Percentiles rank a stretch among this genome's conserved stretches.
phyloP scores from a whole-genome alignment of 441 rosid species.

The Kokia cookei region DNA sequence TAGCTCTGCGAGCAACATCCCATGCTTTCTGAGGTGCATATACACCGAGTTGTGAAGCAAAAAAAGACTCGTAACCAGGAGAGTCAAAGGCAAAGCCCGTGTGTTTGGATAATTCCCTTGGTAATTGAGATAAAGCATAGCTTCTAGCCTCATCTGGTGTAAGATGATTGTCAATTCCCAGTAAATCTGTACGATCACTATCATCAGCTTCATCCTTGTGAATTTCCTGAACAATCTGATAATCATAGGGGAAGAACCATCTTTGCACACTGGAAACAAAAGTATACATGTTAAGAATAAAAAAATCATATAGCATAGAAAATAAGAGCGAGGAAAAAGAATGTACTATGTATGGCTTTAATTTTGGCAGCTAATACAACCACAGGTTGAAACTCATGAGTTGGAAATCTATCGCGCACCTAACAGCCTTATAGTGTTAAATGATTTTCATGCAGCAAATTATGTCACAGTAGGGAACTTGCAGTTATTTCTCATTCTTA shows the following conservation, averaged over 20 bases:
- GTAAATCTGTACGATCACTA: constrained; percentile 33
- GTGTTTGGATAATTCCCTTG: constrained; percentile 83
- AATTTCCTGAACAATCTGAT: constrained; percentile 88
- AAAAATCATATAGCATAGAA: background rate
- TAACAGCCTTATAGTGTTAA: background rate
- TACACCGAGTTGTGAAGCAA: constrained; percentile 74
- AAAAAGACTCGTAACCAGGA: constrained; percentile 94
- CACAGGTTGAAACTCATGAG: background rate
- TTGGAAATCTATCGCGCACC: background rate
- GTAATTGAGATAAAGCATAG: constrained; percentile 85
- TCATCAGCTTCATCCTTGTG: constrained; percentile 74
- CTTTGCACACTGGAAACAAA: constrained; percentile 59
- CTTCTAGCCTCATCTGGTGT: constrained; percentile 83
- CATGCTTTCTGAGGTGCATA: constrained; percentile 91
- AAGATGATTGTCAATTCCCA: constrained; percentile 57
- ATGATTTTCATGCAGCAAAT: background rate
- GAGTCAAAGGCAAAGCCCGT: constrained; percentile 98
- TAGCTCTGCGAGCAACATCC: constrained; percentile 98
- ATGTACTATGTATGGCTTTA: background rate
- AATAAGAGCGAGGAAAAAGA: background rate
- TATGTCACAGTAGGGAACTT: background rate
- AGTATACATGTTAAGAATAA: background rate
- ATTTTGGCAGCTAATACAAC: background rate
- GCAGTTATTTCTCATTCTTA: constrained; percentile 28
- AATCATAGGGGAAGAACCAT: constrained; percentile 94